phyloP scores from a whole-genome alignment of 371 early-diverging fungal species.

The Zychaea mexicana region DNA sequence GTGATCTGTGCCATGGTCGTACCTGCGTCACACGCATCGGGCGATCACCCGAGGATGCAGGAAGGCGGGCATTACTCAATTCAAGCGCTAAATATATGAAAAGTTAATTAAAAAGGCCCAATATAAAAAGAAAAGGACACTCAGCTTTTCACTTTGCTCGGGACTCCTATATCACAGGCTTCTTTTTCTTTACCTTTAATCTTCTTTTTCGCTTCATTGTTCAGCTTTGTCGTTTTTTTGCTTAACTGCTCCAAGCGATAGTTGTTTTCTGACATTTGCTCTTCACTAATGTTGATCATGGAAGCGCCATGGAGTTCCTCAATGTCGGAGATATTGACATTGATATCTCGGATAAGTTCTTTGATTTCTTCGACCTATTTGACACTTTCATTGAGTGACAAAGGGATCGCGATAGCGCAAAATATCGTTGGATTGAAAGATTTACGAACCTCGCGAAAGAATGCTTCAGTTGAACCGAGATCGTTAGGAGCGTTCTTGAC shows the following conservation, averaged over 20 bases:
- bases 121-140: neutral
- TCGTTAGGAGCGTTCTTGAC: slow-evolving; percentile 11
- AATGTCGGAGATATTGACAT: slow-evolving; percentile 65
- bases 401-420: neutral
- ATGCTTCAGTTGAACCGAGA: slow-evolving; percentile 44
- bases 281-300: slow-evolving; percentile 71
- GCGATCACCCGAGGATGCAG: slow-evolving; percentile 56
- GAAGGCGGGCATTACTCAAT: slow-evolving; percentile 52
- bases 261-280: slow-evolving; percentile 60
- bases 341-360: slow-evolving; percentile 64
- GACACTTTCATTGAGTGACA: neutral
- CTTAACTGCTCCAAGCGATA: slow-evolving; percentile 71
- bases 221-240: slow-evolving; percentile 64
- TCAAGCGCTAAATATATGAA: slow-evolving; percentile 51
- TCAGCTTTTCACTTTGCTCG: neutral
- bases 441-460: slow-evolving; percentile 46
- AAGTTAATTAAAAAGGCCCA: neutral
- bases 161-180: neutral
- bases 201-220: slow-evolving; percentile 62
- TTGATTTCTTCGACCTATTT: slow-evolving; percentile 68
- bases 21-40: slow-evolving; percentile 73
- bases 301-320: slow-evolving; percentile 72
- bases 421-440: neutral
- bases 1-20: neutral
- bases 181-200: slow-evolving; percentile 48